phyloP scores from a whole-genome alignment of 2,329 filamentous ascomycete genomes.

The Dothistroma septosporum region DNA sequence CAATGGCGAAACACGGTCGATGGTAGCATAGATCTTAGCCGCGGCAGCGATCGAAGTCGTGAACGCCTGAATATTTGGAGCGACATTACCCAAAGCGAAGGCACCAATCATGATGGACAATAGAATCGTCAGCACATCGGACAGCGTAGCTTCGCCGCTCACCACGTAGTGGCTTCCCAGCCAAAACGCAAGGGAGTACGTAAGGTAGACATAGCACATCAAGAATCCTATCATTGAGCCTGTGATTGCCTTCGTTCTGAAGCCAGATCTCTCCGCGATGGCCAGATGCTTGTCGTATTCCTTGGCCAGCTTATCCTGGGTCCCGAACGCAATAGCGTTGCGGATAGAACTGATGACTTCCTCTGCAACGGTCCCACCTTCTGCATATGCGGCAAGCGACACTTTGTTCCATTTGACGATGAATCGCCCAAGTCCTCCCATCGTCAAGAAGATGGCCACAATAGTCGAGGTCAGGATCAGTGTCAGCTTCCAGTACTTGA shows the following conservation, averaged over 20 bases:
- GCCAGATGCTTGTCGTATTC: constrained; percentile 76
- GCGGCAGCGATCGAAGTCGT: constrained; percentile 78
- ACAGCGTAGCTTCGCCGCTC: constrained; percentile 60
- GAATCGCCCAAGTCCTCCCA: constrained; percentile 68
- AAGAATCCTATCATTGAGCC: constrained; percentile 77
- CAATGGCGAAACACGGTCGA: constrained; percentile 80
- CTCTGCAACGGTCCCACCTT: constrained; percentile 83
- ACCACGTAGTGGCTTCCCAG: constrained; percentile 74
- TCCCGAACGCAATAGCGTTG: constrained; percentile 88
- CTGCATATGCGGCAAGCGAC: constrained; percentile 73
- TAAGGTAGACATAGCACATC: constrained; percentile 80
- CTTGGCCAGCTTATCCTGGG: constrained; percentile 82
- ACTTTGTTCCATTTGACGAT: constrained; percentile 78
- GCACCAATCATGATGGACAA: constrained; percentile 91
- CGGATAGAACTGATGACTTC: constrained; percentile 92
- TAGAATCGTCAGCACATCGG: constrained; percentile 75
- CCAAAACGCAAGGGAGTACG: constrained; percentile 87
- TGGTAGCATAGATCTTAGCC: constrained; percentile 88
- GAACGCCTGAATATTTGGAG: constrained; percentile 82
- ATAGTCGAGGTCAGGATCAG: constrained; percentile 81
- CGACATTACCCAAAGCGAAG: constrained; percentile 83
- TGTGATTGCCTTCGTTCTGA: constrained; percentile 67
- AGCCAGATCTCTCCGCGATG: constrained; percentile 70
- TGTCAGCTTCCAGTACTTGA: constrained; percentile 90
- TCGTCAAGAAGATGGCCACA: constrained; percentile 70